These are phyloP conservation scores for Diaporthe vexans DNA, from an alignment of 2,329 filamentous ascomycete genomes.

Conservation along the genomic window DNA sequence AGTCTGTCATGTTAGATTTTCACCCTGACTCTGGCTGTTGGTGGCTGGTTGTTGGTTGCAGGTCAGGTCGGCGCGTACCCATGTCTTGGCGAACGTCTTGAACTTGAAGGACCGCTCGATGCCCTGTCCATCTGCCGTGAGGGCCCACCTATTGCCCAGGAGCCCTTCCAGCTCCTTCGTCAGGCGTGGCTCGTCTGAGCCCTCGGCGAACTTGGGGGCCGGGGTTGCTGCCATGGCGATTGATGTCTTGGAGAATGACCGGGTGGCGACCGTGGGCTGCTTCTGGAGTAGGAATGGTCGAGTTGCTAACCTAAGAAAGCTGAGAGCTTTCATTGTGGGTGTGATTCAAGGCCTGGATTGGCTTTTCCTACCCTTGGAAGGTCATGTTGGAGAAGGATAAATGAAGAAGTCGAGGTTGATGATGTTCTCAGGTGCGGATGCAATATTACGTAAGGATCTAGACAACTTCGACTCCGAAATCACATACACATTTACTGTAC, in stretches of 20 bases:
- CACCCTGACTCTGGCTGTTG: background rate
- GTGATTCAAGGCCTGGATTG: too few relatives aligned
- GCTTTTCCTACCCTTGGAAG: too few relatives aligned
- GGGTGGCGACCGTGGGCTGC: background rate
- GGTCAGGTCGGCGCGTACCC: conserved; percentile 59
- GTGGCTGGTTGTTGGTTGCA: background rate
- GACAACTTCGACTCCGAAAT: background rate
- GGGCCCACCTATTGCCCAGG: conserved; percentile 61
- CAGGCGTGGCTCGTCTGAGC: conserved; percentile 58
- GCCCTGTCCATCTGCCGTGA: conserved; percentile 65
- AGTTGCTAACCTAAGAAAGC: background rate
- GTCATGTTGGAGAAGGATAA: background rate
- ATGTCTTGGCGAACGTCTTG: conserved; percentile 75
- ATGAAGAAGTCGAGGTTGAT: background rate
- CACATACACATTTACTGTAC: too few relatives aligned
- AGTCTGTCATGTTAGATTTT: background rate
- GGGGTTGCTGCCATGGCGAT: conserved; percentile 22
- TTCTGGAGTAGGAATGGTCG: background rate
- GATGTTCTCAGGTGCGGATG: background rate
- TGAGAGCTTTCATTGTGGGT: conserved; percentile 12
- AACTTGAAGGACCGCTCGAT: conserved; percentile 74
- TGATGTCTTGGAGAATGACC: conserved; percentile 18
- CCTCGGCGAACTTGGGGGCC: conserved; percentile 57
- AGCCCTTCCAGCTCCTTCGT: conserved; percentile 53
- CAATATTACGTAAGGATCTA: conserved; percentile 19